Evolutionary conservation across 2,329 filamentous ascomycete genomes (phyloP).

Genomic region (Xylariaceae sp.): DNA sequence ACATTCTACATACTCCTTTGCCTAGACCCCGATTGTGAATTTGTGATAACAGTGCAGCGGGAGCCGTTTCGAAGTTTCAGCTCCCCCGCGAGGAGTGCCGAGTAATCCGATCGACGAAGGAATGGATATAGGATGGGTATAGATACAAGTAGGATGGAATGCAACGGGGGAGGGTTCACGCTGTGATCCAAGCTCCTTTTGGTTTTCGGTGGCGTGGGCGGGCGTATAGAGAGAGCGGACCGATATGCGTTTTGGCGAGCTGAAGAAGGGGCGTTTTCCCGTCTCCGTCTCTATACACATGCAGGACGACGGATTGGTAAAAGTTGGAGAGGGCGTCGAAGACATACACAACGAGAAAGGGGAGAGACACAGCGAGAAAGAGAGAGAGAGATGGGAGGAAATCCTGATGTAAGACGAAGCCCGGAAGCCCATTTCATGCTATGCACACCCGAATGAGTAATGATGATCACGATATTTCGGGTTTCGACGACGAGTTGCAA

Average conservation of each 20-base stretch:
- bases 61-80: neutral
- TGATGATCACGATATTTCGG: neutral
- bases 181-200: neutral
- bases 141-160: too few relatives aligned
- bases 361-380: too few relatives aligned
- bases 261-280: too few relatives aligned
- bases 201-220: too few relatives aligned
- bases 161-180: neutral
- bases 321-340: slow-evolving; percentile 7
- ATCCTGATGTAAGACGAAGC: neutral
- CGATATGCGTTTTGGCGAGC: too few relatives aligned
- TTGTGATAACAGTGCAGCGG: too few relatives aligned
- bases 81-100: neutral
- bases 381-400: neutral
- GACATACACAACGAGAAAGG: too few relatives aligned
- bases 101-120: slow-evolving; percentile 1
- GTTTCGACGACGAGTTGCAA: neutral
- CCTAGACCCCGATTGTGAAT: too few relatives aligned
- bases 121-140: neutral
- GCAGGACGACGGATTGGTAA: slow-evolving; percentile 5
- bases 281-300: neutral
- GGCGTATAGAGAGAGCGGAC: too few relatives aligned
- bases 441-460: neutral
- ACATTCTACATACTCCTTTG: too few relatives aligned
- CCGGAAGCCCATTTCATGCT: neutral